Evolutionary conservation across 1,139 yeast species (phyloP), one percentile per base, ranked within the genome.

Genomic region (Yamadazyma dushanensis): DNA sequence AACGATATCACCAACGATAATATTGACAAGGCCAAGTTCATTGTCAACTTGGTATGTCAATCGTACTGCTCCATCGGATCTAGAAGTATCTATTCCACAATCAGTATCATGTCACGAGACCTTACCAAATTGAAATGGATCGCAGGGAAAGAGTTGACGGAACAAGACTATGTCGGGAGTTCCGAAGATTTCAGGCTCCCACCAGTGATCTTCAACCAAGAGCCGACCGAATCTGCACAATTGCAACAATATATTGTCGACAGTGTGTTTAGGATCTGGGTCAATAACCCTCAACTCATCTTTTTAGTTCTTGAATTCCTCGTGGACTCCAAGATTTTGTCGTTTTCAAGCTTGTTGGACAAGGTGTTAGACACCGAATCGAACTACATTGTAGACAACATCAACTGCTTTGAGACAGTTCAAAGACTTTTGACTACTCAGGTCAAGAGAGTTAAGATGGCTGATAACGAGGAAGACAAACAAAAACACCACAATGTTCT

Each of bases 31-130:
- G 76, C 46, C 65, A 73, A 46, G 59, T 73, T 81, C 41, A 56
- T 79, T 27, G 67, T 83, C 28, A 77, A 83, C 24, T 63, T 86
- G 18, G 61, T 89, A 16, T 71, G 83, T 46, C 90, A 87, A 52
- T 72, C 85, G 0, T 72, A 88, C 38, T 85, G 94, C 32, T 83
- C 80, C 51, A 80, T 89, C 42, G 97, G 97, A 17, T 83, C 88
- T 31, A 76, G 97, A 54, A 89, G 97, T 0, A 74, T 90, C 31
- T 86, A 95, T 16, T 95, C 95, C 39, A 89, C 89, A 27, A 82
- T 80, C 36, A 79, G 79, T 47, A 81, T 85, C 55, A 69, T 88
- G 41, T 70, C 73, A 28, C 74, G 81, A 41, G 75, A 81, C 36
- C 61, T 70, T 24, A 70, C 68, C 30, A 71, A 80, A 38, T 62